Evolutionary conservation across 1,284 basidiomycete species (phyloP), one percentile per base, ranked within the genome.

Genomic region (Boletellus deceptivus): DNA sequence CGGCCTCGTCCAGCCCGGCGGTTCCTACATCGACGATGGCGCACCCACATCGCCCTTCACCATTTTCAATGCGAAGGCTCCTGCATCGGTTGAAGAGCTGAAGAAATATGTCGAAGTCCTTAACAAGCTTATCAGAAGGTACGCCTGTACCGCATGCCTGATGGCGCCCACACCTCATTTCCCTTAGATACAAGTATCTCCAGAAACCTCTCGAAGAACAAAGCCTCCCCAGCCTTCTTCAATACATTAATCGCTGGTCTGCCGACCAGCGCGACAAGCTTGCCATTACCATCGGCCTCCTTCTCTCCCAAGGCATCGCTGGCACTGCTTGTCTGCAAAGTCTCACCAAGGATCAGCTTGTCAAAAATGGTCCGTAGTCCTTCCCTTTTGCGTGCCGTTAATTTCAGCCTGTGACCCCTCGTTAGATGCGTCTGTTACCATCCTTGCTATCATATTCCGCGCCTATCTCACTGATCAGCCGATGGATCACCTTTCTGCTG

Each of bases 91-190:
- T 65, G 86, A 86, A 46, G 89, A 93, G 74, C 77, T 98, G 70
- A 95, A 90, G 80, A 89, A 89, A 65, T 93, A 96, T 62, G 79
- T 96, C 51, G 93, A 95, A 57, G 93, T 95, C 33, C 78, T 98
- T 62, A 93, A 95, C 72, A 95, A 94, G 74, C 86, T 98, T 55
- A 93, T 95, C 75, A 83, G 95, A 73, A 87, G 94, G 91, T 91
- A 61, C 52, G 72, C 41, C 6, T 17, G 27, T 22, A 38, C 42
- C 16, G 14, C 40, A 14, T 39, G 10, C 44, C 16, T 36, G n/a
- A 55, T 57, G 24, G 33, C 36, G 8, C 18, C 22, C 34, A 40
- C 14, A 33, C 24, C 54, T 63, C 54, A 59, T 52, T 49, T 7
- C 41, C 33, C 16, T 42, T 61, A 93, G 91, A 72, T 98, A 97